phyloP scores from a whole-genome alignment of 2,329 filamentous ascomycete genomes.

The Elsinoe perseae region DNA sequence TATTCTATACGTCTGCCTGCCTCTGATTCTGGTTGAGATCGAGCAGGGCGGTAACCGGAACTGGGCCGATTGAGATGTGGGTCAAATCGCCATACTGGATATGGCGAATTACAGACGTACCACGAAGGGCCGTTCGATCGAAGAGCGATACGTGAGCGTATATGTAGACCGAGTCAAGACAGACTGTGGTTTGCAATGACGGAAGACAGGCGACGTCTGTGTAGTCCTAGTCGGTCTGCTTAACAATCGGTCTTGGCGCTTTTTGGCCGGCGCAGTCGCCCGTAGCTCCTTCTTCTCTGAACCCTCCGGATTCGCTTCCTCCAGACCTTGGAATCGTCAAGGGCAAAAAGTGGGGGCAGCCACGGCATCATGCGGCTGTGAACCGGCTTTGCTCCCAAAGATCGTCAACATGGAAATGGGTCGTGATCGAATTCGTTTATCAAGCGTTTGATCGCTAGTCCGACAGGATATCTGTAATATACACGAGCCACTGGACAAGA shows the following conservation, averaged over 20 bases:
- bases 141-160: background rate
- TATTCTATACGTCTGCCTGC: background rate
- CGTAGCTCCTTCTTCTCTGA: background rate
- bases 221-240: background rate
- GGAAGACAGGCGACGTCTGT: constrained; percentile 6
- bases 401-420: background rate
- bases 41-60: constrained; percentile 3
- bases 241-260: constrained; percentile 13
- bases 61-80: background rate
- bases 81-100: constrained; percentile 3
- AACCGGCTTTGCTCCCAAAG: background rate
- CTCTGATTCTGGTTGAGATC: background rate
- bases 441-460: background rate
- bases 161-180: background rate
- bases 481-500: too few species aligned
- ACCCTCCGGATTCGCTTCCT: background rate
- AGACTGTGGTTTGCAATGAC: constrained; percentile 1
- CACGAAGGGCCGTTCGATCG: background rate
- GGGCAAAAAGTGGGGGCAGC: constrained; percentile 8
- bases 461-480: too few species aligned
- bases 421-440: background rate
- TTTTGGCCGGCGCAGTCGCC: background rate
- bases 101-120: background rate
- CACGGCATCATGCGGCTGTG: constrained; percentile 8
- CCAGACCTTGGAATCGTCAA: background rate